Base-by-base conservation (phyloP, 2,329 filamentous ascomycete species). In the Lasiodiplodia citricola region DNA sequence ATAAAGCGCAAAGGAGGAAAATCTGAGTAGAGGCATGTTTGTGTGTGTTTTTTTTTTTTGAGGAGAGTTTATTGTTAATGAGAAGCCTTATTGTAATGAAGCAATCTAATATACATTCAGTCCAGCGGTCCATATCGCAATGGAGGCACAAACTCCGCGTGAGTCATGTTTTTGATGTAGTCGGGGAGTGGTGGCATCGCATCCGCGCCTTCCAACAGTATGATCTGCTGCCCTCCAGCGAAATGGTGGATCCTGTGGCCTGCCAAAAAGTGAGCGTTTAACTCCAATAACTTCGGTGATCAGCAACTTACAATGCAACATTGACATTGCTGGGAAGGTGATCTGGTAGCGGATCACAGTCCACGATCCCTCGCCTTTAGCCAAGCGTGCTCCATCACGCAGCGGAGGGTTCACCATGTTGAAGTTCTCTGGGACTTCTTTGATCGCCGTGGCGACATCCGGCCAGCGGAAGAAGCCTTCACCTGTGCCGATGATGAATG, bases 371-470 rank as follows among this genome's bases (percentile, higher is more conserved):
- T 69, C 47, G 11, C 55, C 50, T 6, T 38, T 47, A 4, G 56
- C 56, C 21, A 58, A 8, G 18, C 72, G 72, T 6, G 83, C 85
- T 0, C 80, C 81, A 72, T 90, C 88, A 25, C 87, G 77, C 14
- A 81, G 82, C 0, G 85, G 85, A 0, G 88, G 88, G 51, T 84
- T 82, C 0, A 82, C 80, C 2, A 90, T 77, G 74, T 90, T 90
- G 80, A 90, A 90, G 21, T 74, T 79, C 23, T 80, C 77, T 0
- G 87, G 87, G 10, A 75, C 73, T 2, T 75, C 77, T 13, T 74
- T 70, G 2, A 81, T 78, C 0, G 88, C 88, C 67, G 88, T 85
- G 0, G 82, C 84, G 0, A 90, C 85, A 0, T 81, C 83, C 2
- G 74, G 75, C 81, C 85, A 90, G 14, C 79, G 82, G 74, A 87